Evolutionary conservation across 2,329 filamentous ascomycete genomes (phyloP), one percentile per base, ranked within the genome.

Genomic region (Clonostachys solani): DNA sequence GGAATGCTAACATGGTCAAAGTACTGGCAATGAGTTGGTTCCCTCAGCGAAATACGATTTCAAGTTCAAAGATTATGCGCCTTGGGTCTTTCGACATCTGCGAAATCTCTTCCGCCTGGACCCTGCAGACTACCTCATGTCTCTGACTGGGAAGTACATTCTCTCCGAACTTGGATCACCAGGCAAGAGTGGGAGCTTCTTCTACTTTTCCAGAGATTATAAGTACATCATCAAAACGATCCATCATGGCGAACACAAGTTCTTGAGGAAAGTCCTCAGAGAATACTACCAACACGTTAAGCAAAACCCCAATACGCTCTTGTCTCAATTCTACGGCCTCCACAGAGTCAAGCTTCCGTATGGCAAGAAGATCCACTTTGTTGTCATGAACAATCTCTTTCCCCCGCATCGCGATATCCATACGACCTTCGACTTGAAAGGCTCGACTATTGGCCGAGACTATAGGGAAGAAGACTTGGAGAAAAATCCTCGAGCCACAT

Each of bases 181-280:
- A 2, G 94, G 94, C 50, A 99, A 99, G 75, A 96, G 92, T 66
- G 94, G 94, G 54, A 97, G 92, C 67, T 99, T 99, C 73, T 99
- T 99, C 73, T 99, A 99, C 75, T 99, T 97, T 71, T 97, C 94
- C 43, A 81, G 94, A 60, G 94, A 99, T 70, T 99, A 99, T 78
- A 97, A 96, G 71, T 99, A 99, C 71, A 99, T 99, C 70, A 99
- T 99, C 80, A 99, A 99, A 72, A 99, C 94, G 18, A 97, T 99
- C 56, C 94, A 99, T 64, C 94, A 97, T 60, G 83, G 84, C 57
- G 94, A 99, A 67, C 89, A 92, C 74, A 92, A 92, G 60, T 92
- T 92, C 54, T 76, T 95, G 43, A 78, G 89, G 45, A 91, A 86
- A 67, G 88, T 92, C 49, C 73, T 95, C 48, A 89, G 86, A 62